phyloP scores from a whole-genome alignment of 202 grass and related monocot species.

The Elaeis oleifera region DNA sequence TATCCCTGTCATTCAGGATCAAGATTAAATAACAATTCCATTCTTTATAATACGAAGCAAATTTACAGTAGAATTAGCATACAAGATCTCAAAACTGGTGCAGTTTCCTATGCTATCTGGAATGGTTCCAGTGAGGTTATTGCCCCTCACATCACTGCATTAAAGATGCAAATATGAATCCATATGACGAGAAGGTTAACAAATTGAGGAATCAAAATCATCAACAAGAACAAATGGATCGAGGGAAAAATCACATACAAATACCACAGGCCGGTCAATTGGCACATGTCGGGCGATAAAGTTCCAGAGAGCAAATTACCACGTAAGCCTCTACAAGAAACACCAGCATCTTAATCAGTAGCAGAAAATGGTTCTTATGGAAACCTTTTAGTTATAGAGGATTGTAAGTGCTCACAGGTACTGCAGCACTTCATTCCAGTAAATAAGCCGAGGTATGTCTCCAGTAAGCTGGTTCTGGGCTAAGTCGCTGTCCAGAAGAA shows the following conservation, averaged over 20 bases:
- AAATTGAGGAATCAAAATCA: neutral
- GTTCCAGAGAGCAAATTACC: slow-evolving; percentile 78
- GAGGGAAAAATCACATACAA: slow-evolving; percentile 53
- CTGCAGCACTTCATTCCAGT: slow-evolving; percentile 98
- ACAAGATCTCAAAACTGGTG: slow-evolving; percentile 97
- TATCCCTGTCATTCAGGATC: slow-evolving; percentile 52
- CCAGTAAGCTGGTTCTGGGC: slow-evolving; percentile 87
- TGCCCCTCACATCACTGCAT: slow-evolving; percentile 90
- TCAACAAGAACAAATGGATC: neutral
- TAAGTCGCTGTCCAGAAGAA: slow-evolving; percentile 50
- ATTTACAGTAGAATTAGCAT: slow-evolving; percentile 9
- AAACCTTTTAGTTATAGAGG: neutral
- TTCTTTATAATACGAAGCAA: no score
- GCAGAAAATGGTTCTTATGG: no score
- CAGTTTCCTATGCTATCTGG: slow-evolving; percentile 89
- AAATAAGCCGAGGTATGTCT: slow-evolving; percentile 85
- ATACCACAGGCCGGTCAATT: slow-evolving; percentile 96
- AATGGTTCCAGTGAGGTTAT: slow-evolving; percentile 92
- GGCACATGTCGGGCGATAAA: slow-evolving; percentile 91
- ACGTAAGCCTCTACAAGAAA: slow-evolving; percentile 64
- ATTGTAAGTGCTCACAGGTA: slow-evolving; percentile 52
- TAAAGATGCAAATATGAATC: neutral
- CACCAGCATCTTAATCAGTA: neutral
- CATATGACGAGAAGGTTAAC: no score
- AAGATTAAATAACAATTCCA: no score